phyloP scores from a whole-genome alignment of 2,329 filamentous ascomycete genomes.

The Pseudonectria foliicola region DNA sequence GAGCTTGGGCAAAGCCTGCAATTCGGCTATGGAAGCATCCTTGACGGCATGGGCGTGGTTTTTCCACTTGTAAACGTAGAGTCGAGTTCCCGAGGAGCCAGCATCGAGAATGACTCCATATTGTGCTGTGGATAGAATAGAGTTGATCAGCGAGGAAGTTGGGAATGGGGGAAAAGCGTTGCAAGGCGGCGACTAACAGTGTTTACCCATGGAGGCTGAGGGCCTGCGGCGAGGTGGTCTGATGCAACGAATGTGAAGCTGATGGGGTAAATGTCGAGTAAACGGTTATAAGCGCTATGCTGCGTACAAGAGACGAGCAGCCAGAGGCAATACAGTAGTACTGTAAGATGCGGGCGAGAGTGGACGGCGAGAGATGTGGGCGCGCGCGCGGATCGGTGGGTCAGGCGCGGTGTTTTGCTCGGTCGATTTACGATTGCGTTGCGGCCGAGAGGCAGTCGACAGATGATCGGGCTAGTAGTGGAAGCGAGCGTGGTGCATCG shows the following conservation, averaged over 20 bases:
- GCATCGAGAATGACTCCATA: conserved; percentile 97
- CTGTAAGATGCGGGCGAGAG: too few relatives aligned
- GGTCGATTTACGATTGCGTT: conserved; percentile 1
- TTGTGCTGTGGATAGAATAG: conserved; percentile 38
- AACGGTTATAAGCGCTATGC: too few relatives aligned
- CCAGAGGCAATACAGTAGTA: too few relatives aligned
- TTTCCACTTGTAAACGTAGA: conserved; percentile 93
- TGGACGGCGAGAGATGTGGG: too few relatives aligned
- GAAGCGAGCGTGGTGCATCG: conserved; percentile 18
- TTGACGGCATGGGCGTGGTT: conserved; percentile 59
- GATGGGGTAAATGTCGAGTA: too few relatives aligned
- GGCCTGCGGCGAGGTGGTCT: neutral
- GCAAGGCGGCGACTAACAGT: conserved; percentile 26
- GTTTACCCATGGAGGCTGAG: conserved; percentile 28
- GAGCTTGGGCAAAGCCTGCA: conserved; percentile 68
- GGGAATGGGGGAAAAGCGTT: neutral
- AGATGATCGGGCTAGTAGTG: conserved; percentile 4
- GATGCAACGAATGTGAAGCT: too few relatives aligned
- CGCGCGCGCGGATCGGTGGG: too few relatives aligned
- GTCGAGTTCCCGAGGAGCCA: conserved; percentile 90
- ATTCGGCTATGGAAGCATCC: conserved; percentile 34
- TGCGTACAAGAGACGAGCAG: too few relatives aligned
- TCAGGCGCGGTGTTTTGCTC: neutral
- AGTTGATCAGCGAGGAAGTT: conserved; percentile 10
- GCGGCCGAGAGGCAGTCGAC: conserved; percentile 1